Base-by-base conservation (phyloP, 805 yeast species). In the Candida oleophila region DNA sequence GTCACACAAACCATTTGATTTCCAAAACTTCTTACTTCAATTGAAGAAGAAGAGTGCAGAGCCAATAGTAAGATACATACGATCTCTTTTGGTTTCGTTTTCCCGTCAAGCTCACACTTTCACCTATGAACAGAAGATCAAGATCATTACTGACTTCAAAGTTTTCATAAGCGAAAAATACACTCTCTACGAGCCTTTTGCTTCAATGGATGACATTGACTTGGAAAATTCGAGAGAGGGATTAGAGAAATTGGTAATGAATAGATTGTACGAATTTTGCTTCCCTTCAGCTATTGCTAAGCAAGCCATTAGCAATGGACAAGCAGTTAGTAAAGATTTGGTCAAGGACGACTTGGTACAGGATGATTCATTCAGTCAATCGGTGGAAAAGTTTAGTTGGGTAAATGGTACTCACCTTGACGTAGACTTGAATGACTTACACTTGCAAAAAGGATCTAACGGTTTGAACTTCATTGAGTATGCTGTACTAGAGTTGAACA, bases 181-280 rank as follows among this genome's bases (percentile, higher is more conserved):
- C 65, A 51, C 64, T 2, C 61, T 71, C 14, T 83, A 73, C 55
- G 86, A 85, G 50, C 97, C 97, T 1, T 92, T 94, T 62, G 76
- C 80, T 19, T 68, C 79, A 2, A 76, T 89, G 71, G 71, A 65
- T 38, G 82, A 81, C 15, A 78, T 74, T 2, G 72, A 73, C 18
- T 67, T 87, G 43, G 82, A 76, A 34, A 89, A 91, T 59, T 84
- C 96, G 2, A 71, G 83, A 53, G 97, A 90, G 55, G 99, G 99
- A 0, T 74, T 94, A 56, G 99, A 94, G 64, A 94, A 94, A 63
- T 74, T 94, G 38, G 76, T 95, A 8, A 89, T 91, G 96, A 91
- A 92, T 46, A 76, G 96, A 52, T 65, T 95, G 2, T 91, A 89
- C 62, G 73, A 74, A 1, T 80, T 78, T 45, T 85, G 92, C 25